These are phyloP conservation scores for Wallacemonas sp. DNA, from an alignment of 208 protist genomes.

Conservation along the genomic window DNA sequence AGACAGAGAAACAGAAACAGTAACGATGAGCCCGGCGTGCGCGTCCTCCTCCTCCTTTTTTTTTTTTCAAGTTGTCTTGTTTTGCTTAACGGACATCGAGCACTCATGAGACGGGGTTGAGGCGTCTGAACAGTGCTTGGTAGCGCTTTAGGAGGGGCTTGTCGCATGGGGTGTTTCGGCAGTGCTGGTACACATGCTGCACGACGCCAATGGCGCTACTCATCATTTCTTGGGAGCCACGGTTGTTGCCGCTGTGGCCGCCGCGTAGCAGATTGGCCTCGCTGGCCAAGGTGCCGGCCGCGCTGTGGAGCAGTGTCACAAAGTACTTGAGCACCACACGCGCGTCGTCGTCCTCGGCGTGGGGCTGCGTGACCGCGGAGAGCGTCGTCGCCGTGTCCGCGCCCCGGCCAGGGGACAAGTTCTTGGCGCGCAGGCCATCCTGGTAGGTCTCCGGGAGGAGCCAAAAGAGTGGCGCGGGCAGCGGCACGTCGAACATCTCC, in stretches of 20 bases:
- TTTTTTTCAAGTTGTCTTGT: neutral
- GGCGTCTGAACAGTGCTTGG: conserved; percentile 25
- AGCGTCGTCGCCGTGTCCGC: neutral
- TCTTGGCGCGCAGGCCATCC: conserved; percentile 24
- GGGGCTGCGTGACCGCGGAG: neutral
- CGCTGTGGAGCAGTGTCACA: neutral
- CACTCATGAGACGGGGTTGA: conserved; percentile 4
- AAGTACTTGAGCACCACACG: conserved; percentile 10
- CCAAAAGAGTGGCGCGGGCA: conserved; percentile 40
- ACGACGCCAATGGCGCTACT: conserved; percentile 13
- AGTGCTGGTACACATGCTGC: conserved; percentile 3
- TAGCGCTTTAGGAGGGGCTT: conserved; percentile 32
- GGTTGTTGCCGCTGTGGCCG: neutral
- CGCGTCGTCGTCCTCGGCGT: conserved; percentile 8
- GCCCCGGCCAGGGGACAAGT: neutral
- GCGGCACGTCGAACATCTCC: conserved; percentile 34
- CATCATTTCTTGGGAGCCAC: neutral
- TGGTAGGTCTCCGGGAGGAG: conserved; percentile 31
- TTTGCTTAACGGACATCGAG: no score
- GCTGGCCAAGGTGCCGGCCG: neutral
- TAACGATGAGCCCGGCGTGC: no score
- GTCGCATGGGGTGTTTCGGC: conserved; percentile 1
- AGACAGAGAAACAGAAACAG: conserved; percentile 19
- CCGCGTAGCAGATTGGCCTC: neutral
- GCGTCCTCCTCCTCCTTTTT: no score